Base-by-base conservation (phyloP, 1,284 basidiomycete genomes). In the Gastroboletus turbinatus region DNA sequence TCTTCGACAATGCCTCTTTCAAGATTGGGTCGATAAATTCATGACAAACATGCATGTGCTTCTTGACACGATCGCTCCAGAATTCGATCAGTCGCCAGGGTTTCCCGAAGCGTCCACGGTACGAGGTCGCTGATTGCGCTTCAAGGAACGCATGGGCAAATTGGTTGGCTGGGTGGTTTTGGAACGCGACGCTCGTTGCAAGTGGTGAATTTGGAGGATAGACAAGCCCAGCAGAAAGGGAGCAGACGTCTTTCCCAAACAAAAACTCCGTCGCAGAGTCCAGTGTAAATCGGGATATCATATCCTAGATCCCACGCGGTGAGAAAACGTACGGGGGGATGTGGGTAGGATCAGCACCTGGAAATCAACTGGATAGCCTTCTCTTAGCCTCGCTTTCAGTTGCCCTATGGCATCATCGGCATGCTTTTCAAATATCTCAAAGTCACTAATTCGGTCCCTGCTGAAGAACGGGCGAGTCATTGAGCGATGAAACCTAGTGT, bases 391-490 rank as follows among this genome's bases (percentile, higher is more conserved):
- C 29, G 68, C 57, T 47, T 74, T 77, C 33, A 82, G 60, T 25
- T 75, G 73, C 0, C 52, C 29, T 23, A 84, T 73, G 4, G 73
- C 75, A 32, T 69, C 69, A 4, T 77, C 73, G 1, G 78, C 70
- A 52, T 82, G 78, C 3, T 71, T 73, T 55, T 82, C 78, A 58
- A 83, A 84, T 25, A 79, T 70, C 4, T 82, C 78, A 56, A 83
- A 82, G 63, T 84, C 75, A 51, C 69, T 76, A 47, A 84, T 78
- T 33, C 78, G 72, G 51, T 84, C 81, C 23, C 74, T 75, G 23
- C 68, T 75, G 64, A 84, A 84, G 69, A 82, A 81, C 1, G 83
- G 82, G 2, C 83, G 76, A 0, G 82, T 82, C 65, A 85, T 82
- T 5, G 76, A 75, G 11, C 83, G 78, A 62, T 85, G 83, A 65